Evolutionary conservation across 2,329 filamentous ascomycete species (phyloP).

Genomic region (Fusarium euwallaceae): DNA sequence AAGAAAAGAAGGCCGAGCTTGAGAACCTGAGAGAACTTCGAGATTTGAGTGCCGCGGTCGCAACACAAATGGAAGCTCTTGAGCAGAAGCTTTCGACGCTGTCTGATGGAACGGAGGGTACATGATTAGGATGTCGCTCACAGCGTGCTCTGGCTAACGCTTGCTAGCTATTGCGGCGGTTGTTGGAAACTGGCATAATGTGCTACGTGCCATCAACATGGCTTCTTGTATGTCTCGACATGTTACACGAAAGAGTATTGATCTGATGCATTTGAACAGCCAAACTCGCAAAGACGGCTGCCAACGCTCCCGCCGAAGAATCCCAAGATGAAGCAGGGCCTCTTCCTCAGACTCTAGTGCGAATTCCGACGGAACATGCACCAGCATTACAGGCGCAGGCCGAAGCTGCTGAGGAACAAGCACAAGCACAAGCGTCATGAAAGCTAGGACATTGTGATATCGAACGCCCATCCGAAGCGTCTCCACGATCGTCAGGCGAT

Average conservation of each 20-base stretch:
- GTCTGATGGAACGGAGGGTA: conserved; percentile 85
- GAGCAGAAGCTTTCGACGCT: conserved; percentile 83
- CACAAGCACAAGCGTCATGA: conserved; percentile 51
- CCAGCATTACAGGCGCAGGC: conserved; percentile 73
- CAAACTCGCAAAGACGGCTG: conserved; percentile 75
- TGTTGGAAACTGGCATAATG: conserved; percentile 88
- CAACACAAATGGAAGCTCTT: conserved; percentile 84
- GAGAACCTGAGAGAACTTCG: conserved; percentile 83
- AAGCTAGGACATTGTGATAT: not conserved
- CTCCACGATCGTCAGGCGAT: not conserved
- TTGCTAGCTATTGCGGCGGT: conserved; percentile 82
- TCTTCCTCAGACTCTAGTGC: conserved; percentile 84
- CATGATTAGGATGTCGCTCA: conserved; percentile 4
- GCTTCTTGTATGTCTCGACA: conserved; percentile 75
- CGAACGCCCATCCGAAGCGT: not conserved
- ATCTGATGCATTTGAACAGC: conserved; percentile 58
- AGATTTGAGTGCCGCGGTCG: conserved; percentile 82
- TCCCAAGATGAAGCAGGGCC: conserved; percentile 60
- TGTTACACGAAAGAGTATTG: not conserved
- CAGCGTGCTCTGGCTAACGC: conserved; percentile 35
- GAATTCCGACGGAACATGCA: conserved; percentile 85
- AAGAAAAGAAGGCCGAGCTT: conserved; percentile 87
- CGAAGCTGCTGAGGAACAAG: conserved; percentile 62
- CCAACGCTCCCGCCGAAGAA: conserved; percentile 51
- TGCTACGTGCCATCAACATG: conserved; percentile 87